Evolutionary conservation across 1,284 basidiomycete genomes (phyloP).

Genomic region (Ceratobasidium sp.): DNA sequence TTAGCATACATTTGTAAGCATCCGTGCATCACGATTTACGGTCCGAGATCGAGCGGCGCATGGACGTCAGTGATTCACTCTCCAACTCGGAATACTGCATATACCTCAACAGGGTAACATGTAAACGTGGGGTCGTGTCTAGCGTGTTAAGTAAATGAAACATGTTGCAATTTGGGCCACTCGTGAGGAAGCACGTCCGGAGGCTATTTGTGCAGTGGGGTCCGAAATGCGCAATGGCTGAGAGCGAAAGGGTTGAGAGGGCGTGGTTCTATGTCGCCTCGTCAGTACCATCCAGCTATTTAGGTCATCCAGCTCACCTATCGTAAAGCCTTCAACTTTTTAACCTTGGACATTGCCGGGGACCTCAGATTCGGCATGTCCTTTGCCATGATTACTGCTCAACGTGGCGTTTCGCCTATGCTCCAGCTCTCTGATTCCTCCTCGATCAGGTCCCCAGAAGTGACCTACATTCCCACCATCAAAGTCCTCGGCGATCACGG

Average conservation of each 20-base stretch:
- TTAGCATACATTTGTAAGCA: conserved; percentile 76
- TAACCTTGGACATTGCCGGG: conserved; percentile 90
- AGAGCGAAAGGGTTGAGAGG: conserved; percentile 60
- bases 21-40: conserved; percentile 76
- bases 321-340: conserved; percentile 72
- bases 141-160: conserved; percentile 90
- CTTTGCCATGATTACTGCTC: conserved; percentile 89
- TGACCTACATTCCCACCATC: conserved; percentile 78
- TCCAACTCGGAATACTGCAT: too few species aligned
- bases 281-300: conserved; percentile 59
- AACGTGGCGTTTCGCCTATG: conserved; percentile 79
- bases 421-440: conserved; percentile 58
- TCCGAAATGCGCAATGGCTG: conserved; percentile 22
- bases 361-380: conserved; percentile 88
- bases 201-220: conserved; percentile 25
- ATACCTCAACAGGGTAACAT: conserved; percentile 64
- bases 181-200: conserved; percentile 63
- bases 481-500: conserved; percentile 91
- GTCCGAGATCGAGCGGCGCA: conserved; percentile 86
- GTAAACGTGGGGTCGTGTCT: conserved; percentile 91
- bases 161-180: conserved; percentile 70
- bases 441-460: conserved; percentile 60
- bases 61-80: conserved; percentile 51
- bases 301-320: background rate
- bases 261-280: conserved; percentile 83